A percentile compares a stretch with the other conserved stretches of the same genome.
Evolutionary conservation across 192 early-diverging fungal species (phyloP).

Genomic region (Coemansia sp.): DNA sequence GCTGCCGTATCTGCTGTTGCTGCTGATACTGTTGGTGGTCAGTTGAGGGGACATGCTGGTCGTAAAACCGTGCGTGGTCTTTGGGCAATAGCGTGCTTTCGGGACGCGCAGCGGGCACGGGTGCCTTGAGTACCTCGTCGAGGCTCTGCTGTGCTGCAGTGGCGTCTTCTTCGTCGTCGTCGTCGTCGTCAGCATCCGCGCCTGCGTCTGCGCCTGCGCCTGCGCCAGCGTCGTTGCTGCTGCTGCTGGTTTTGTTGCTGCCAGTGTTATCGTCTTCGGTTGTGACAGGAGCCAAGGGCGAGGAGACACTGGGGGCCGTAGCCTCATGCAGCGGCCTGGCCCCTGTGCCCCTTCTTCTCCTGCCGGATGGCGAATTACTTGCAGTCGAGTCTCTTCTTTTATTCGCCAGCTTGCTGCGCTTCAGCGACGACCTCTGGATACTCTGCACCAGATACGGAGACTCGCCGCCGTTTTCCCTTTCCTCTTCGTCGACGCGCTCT

Average conservation of each 20-base stretch:
- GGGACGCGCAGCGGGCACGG: constrained; percentile 2
- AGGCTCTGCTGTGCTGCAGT: constrained; percentile 8
- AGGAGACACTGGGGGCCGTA: constrained; percentile 30
- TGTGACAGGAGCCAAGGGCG: constrained; percentile 25
- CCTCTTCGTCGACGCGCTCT: constrained; percentile 41
- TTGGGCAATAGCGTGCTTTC: neutral
- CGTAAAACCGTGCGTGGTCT: neutral
- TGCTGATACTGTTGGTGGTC: constrained; percentile 5
- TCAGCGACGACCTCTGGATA: constrained; percentile 46
- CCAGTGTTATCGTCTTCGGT: neutral
- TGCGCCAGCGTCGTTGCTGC: neutral
- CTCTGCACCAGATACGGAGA: constrained; percentile 51
- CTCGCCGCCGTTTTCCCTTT: constrained; percentile 8
- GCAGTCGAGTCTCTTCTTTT: constrained; percentile 53
- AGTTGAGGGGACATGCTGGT: neutral
- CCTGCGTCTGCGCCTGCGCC: neutral
- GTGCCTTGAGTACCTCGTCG: neutral
- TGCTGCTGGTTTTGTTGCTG: neutral
- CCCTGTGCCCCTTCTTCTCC: constrained; percentile 16
- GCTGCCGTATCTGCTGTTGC: too few species aligned
- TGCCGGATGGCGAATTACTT: constrained; percentile 4
- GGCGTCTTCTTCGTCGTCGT: constrained; percentile 1
- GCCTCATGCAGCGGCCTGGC: constrained; percentile 6
- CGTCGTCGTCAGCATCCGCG: neutral
- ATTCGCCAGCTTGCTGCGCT: constrained; percentile 55